A percentile compares a stretch with the other conserved stretches of the same genome.
Conservation (phyloP, 768 basidiomycete species). For the Suillus subaureus region DNA sequence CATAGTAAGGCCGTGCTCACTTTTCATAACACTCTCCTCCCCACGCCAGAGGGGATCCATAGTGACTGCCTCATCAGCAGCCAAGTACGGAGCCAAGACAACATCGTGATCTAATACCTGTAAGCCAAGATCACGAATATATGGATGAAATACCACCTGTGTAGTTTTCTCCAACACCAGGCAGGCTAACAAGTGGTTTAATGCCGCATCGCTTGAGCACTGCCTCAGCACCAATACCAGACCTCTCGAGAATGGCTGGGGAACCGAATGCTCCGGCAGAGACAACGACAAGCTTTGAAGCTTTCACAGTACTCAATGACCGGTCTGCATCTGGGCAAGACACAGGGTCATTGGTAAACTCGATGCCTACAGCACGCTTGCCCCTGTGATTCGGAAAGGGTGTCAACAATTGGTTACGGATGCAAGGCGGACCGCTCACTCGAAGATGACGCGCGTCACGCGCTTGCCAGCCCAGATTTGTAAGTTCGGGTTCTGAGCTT, state of each 20-base stretch:
- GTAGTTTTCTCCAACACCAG: slow-evolving; percentile 75
- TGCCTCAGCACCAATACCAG: slow-evolving; percentile 62
- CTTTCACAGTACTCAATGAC: slow-evolving; percentile 32
- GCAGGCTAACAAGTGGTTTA: slow-evolving; percentile 57
- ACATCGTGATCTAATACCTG: slow-evolving; percentile 32
- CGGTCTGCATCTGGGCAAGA: slow-evolving; percentile 22
- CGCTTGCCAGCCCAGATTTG: slow-evolving; percentile 41
- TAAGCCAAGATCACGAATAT: neutral
- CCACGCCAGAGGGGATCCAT: slow-evolving; percentile 50
- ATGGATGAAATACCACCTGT: slow-evolving; percentile 39
- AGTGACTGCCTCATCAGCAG: slow-evolving; percentile 48
- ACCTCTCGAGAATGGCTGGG: slow-evolving; percentile 57
- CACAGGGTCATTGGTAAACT: slow-evolving; percentile 43
- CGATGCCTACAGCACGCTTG: slow-evolving; percentile 47
- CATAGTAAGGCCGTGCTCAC: slow-evolving; percentile 34
- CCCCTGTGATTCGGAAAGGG: slow-evolving; percentile 16
- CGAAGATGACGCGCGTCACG: slow-evolving; percentile 51
- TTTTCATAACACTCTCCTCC: slow-evolving; percentile 37
- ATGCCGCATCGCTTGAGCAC: slow-evolving; percentile 53
- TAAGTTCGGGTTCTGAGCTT: slow-evolving; percentile 45
- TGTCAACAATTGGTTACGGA: neutral
- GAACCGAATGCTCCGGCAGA: slow-evolving; percentile 59
- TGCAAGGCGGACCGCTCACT: slow-evolving; percentile 33
- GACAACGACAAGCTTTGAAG: slow-evolving; percentile 49
- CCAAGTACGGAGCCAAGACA: slow-evolving; percentile 36